Evolutionary conservation across 2,329 filamentous ascomycete genomes (phyloP).

Genomic region (Chrysoporthe cubensis): DNA sequence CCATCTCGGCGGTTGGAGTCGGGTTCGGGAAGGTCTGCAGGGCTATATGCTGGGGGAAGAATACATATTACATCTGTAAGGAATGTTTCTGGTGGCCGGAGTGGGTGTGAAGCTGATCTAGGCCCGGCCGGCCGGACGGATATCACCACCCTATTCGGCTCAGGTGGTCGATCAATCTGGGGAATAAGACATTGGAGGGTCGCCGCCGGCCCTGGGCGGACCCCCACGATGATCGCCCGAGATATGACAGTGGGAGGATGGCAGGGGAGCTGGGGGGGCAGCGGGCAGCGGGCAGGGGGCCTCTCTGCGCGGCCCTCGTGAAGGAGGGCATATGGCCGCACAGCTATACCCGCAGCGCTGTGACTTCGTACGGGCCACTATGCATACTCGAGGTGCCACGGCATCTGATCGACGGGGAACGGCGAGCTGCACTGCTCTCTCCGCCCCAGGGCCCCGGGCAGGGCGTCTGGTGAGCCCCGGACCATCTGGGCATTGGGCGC

Average conservation of each 20-base stretch:
- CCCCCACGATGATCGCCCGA: neutral
- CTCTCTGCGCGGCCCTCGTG: neutral
- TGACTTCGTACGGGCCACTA: neutral
- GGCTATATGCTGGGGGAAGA: neutral
- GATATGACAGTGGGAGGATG: neutral
- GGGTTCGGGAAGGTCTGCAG: conserved; percentile 5
- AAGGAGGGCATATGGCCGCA: neutral
- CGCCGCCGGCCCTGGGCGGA: neutral
- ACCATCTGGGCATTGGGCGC: neutral
- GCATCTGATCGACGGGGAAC: neutral
- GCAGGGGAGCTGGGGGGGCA: neutral
- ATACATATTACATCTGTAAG: neutral
- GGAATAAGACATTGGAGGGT: neutral
- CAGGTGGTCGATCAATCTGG: conserved; percentile 19
- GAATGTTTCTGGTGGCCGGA: neutral
- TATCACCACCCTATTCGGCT: conserved; percentile 1
- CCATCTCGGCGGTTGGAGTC: conserved; percentile 20
- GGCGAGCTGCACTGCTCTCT: neutral
- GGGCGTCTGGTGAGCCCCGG: neutral
- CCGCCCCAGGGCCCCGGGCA: neutral
- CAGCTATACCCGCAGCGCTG: neutral
- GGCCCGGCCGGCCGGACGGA: neutral
- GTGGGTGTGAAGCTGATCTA: conserved; percentile 1
- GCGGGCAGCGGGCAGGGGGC: neutral
- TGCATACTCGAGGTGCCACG: neutral